A percentile compares a stretch with the other conserved stretches of the same genome.
Conservation (phyloP, 2,329 filamentous ascomycete genomes). For the Sphaerulina populicola region DNA sequence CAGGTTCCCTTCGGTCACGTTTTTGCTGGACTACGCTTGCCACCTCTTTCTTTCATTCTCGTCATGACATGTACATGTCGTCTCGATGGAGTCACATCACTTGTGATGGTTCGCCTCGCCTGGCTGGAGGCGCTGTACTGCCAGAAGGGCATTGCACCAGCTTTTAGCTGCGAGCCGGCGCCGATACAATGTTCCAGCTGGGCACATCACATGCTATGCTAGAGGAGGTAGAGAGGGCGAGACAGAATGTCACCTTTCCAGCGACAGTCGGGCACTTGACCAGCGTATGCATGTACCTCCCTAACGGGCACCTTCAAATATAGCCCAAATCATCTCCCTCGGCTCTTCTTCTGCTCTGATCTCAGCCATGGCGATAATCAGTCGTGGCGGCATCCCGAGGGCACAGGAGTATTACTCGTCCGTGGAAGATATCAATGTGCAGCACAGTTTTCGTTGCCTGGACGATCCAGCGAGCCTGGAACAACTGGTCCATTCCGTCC, state of each 20-base stretch:
- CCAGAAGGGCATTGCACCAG: too few relatives aligned
- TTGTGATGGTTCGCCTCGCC: too few relatives aligned
- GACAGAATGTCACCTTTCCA: background rate
- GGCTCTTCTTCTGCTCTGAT: too few relatives aligned
- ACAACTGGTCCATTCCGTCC: constrained; percentile 37
- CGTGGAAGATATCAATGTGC: constrained; percentile 14
- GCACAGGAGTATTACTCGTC: constrained; percentile 19
- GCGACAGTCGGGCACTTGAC: background rate
- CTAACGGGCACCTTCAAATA: background rate
- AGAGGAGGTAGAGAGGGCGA: background rate
- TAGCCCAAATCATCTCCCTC: background rate
- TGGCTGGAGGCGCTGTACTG: background rate
- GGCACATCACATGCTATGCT: background rate
- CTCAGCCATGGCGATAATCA: constrained; percentile 10
- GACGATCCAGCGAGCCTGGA: constrained; percentile 45
- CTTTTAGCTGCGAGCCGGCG: background rate
- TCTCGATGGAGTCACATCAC: too few relatives aligned
- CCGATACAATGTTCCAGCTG: background rate
- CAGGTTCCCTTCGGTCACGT: background rate
- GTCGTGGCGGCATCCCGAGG: constrained; percentile 3
- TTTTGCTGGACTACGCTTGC: too few relatives aligned
- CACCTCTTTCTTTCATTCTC: too few relatives aligned
- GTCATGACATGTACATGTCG: too few relatives aligned
- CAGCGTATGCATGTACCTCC: background rate
- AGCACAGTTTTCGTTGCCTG: constrained; percentile 44